Evolutionary conservation across 2,329 filamentous ascomycete genomes (phyloP).

Genomic region (Aspergillus pseudoterreus): DNA sequence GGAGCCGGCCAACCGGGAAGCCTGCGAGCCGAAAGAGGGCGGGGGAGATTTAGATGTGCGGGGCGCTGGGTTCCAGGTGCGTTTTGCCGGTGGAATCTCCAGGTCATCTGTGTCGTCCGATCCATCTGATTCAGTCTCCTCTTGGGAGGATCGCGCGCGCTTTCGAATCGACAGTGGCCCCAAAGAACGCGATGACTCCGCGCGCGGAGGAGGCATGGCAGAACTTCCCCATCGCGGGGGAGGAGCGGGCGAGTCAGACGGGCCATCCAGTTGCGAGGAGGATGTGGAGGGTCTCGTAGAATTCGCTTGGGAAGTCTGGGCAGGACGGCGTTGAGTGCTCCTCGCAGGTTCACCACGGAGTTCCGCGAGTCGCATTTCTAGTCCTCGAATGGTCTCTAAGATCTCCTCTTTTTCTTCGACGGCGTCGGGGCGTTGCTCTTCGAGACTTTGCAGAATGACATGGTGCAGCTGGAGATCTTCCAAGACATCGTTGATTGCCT

Average conservation of each 20-base stretch:
- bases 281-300: background rate
- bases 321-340: constrained; percentile 1
- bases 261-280: constrained; percentile 16
- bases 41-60: background rate
- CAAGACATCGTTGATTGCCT: constrained; percentile 21
- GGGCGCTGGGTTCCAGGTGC: background rate
- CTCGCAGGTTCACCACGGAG: constrained; percentile 15
- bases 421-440: constrained; percentile 22
- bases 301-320: background rate
- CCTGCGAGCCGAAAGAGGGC: constrained; percentile 1
- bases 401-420: constrained; percentile 25
- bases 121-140: constrained; percentile 1
- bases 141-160: constrained; percentile 7
- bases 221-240: constrained; percentile 4
- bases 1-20: background rate
- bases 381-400: constrained; percentile 18
- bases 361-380: constrained; percentile 23
- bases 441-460: constrained; percentile 28
- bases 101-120: constrained; percentile 9
- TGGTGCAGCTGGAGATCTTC: constrained; percentile 32
- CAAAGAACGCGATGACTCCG: constrained; percentile 3
- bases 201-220: constrained; percentile 4
- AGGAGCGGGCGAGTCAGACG: background rate
- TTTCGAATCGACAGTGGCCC: constrained; percentile 10
- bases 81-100: constrained; percentile 9